Conservation (phyloP, 805 yeast genomes). For the Metschnikowia proteae region DNA sequence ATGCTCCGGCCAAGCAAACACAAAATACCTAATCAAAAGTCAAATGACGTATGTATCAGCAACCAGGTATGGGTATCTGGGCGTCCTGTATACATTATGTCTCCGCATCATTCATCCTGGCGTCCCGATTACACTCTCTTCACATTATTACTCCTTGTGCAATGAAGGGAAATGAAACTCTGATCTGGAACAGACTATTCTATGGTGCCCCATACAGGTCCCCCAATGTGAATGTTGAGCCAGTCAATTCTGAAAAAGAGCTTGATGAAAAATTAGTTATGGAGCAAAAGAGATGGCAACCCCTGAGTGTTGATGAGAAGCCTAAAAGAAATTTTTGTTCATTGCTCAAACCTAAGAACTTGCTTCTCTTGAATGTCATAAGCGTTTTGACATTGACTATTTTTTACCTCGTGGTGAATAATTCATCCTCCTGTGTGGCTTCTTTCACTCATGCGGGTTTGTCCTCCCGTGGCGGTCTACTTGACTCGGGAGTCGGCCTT, state of each 20-base stretch:
- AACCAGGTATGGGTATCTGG: too few relatives aligned
- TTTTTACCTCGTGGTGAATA: neutral
- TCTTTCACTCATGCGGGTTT: neutral
- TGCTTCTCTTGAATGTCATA: too few relatives aligned
- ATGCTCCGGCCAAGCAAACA: too few relatives aligned
- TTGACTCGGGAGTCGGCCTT: neutral
- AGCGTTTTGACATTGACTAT: neutral
- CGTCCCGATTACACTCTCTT: neutral
- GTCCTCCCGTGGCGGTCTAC: neutral
- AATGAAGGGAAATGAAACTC: slow-evolving; percentile 9
- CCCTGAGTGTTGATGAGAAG: neutral
- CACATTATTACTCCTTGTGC: neutral
- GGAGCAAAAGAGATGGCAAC: neutral
- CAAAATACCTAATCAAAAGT: too few relatives aligned
- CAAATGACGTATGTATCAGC: too few relatives aligned
- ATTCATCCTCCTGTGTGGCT: neutral
- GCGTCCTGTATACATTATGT: neutral
- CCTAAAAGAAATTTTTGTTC: neutral
- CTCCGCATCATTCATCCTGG: neutral
- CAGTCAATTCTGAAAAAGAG: neutral
- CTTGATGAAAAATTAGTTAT: neutral
- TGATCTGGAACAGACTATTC: slow-evolving; percentile 18
- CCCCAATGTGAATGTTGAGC: neutral
- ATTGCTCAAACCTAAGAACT: neutral
- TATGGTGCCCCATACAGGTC: slow-evolving; percentile 7